Percentiles rank a stretch among this genome's conserved stretches.
Conservation (phyloP, 2,329 filamentous ascomycete genomes). For the Trichoderma harzianum region DNA sequence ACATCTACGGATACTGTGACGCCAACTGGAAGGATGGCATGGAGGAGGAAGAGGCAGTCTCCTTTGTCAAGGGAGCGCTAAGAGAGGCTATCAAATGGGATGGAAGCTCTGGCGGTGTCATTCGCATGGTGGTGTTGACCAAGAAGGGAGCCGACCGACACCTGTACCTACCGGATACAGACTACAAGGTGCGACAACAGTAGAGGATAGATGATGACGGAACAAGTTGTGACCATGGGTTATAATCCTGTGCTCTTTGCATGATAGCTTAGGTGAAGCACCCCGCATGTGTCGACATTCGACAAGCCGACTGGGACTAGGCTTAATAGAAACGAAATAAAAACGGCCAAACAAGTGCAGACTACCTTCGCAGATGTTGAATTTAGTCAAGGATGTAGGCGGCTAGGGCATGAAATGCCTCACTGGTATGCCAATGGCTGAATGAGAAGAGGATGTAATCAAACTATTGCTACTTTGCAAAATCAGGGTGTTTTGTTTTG, state of each 20-base stretch:
- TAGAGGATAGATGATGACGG: slow-evolving; percentile 30
- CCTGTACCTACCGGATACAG: slow-evolving; percentile 89
- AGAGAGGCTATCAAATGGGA: slow-evolving; percentile 99
- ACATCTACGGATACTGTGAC: slow-evolving; percentile 99
- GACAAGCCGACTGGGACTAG: background rate
- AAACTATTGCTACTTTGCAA: background rate
- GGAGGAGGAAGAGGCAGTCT: slow-evolving; percentile 84
- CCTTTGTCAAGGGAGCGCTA: slow-evolving; percentile 89
- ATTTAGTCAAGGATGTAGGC: background rate
- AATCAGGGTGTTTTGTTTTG: background rate
- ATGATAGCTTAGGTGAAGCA: background rate
- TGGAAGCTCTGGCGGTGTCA: slow-evolving; percentile 95
- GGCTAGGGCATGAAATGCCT: too few species aligned
- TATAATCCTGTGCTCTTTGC: background rate
- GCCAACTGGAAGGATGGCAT: slow-evolving; percentile 93
- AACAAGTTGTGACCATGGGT: too few species aligned
- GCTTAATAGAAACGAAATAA: background rate
- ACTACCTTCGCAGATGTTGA: background rate
- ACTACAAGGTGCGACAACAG: slow-evolving; percentile 73
- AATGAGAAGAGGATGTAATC: background rate
- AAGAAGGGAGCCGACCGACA: slow-evolving; percentile 86
- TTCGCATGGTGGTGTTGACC: slow-evolving; percentile 95
- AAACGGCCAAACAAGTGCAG: background rate
- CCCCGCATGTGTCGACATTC: background rate
- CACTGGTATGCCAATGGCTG: background rate